Evolutionary conservation across 169 alveolate species (phyloP).

Genomic region (Plasmodium berghei): DNA sequence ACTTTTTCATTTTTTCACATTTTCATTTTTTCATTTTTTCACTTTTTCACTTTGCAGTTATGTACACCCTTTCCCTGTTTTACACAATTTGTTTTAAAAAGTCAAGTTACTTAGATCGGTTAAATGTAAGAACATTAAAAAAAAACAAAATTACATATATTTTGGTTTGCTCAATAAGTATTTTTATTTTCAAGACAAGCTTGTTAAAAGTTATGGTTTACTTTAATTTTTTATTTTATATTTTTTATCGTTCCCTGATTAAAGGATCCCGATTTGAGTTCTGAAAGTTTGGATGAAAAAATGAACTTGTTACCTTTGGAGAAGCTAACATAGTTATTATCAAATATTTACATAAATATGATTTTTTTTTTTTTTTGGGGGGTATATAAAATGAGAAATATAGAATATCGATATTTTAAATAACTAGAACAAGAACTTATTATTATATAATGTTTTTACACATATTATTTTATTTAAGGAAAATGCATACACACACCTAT

Average conservation of each 20-base stretch:
- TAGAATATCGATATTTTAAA: neutral
- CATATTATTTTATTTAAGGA: no score
- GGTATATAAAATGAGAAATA: neutral
- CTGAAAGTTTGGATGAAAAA: slow-evolving; percentile 31
- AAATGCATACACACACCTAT: neutral
- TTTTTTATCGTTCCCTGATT: neutral
- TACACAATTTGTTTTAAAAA: slow-evolving; percentile 39
- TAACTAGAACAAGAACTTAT: neutral
- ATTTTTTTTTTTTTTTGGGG: neutral
- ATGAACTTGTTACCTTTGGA: slow-evolving; percentile 54
- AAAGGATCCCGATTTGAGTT: slow-evolving; percentile 25
- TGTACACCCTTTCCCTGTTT: slow-evolving; percentile 48
- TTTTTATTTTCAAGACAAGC: neutral
- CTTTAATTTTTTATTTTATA: neutral
- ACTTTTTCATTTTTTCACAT: neutral
- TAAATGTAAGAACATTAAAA: slow-evolving; percentile 16
- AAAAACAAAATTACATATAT: neutral
- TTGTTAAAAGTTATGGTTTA: neutral
- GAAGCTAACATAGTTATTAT: slow-evolving; percentile 7
- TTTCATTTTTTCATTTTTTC: neutral
- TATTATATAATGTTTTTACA: no score
- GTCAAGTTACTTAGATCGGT: slow-evolving; percentile 40
- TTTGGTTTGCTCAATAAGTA: neutral
- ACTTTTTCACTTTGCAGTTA: slow-evolving; percentile 17
- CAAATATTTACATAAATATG: neutral